Percentiles rank a stretch among this genome's conserved stretches.
Conservation (phyloP, 2,329 filamentous ascomycete genomes). For the Ophiostoma sp. region DNA sequence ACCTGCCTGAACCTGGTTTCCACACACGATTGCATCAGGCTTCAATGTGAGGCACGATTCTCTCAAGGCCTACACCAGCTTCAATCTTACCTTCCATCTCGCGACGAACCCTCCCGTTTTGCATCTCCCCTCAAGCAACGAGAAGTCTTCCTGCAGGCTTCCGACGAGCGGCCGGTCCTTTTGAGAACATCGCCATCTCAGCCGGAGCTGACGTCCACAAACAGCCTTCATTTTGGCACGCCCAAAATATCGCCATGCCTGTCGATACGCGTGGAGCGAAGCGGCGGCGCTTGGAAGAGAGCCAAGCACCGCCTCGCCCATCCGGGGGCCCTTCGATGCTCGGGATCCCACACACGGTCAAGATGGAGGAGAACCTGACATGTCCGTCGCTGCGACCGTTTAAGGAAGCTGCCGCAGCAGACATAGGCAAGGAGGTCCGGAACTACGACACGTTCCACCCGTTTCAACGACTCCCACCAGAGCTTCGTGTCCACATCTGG, state of each 20-base stretch:
- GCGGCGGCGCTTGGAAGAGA: background rate
- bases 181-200: no score
- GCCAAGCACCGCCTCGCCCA: background rate
- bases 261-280: background rate
- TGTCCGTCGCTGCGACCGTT: background rate
- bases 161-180: no score
- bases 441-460: conserved; percentile 1
- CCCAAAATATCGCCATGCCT: background rate
- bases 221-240: background rate
- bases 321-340: background rate
- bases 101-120: no score
- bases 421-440: background rate
- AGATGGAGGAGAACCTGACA: background rate
- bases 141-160: no score
- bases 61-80: no score
- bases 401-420: background rate
- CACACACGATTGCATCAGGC: no score
- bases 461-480: conserved; percentile 26
- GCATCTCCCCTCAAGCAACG: no score
- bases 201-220: no score
- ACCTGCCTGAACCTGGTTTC: no score
- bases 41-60: no score
- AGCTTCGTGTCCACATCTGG: conserved; percentile 30
- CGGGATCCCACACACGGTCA: background rate
- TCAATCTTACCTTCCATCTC: no score